Evolutionary conservation across 352 stramenopile genomes (phyloP), one percentile per base, ranked within the genome.

Genomic region (Paralagenidium karlingii): DNA sequence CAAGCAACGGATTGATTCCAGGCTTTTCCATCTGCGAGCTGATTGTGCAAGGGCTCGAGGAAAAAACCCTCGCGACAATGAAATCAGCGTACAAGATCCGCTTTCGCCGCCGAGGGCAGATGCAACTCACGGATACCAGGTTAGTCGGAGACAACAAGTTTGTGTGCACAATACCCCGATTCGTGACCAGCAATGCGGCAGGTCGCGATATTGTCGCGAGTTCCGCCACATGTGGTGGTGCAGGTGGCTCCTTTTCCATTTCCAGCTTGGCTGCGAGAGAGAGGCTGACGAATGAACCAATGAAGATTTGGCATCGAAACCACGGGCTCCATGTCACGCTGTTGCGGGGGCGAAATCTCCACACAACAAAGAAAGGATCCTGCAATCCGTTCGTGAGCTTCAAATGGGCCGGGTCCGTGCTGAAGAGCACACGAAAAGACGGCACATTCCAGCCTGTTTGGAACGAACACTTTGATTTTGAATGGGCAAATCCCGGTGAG

Each of bases 391-490:
- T 86, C 28, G 67, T 55, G 0, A 55, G 83, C 4, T 38, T 86
- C 4, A 61, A 68, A 9, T 76, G 63, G 25, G 54, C 53, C 15
- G 83, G 77, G 26, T 16, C 39, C 4, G 61, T 77, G 7, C 53
- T 79, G 11, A 74, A 74, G 40, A 85, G 71, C 39, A 76, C 67
- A 5, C 67, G 73, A 1, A 83, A 77, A 36, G 73, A 86, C 24
- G 73, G 64, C 4, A 68, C 64, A 12, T 71, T 74, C 18, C 47
- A 61, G 1, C 73, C 73, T 0, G 63, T 79, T 19, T 86, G 73
- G 73, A 83, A 86, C 45, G 73, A 86, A 28, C 38, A 83, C 2
- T 82, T 86, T 21, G 73, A 86, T 44, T 86, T 86, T 47, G 73
- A 79, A 37, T 79, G 62, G 67, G 36, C 48, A 27, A 36, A 43